Percentiles rank a stretch among this genome's conserved stretches.
Conservation (phyloP, 2,329 filamentous ascomycete genomes). For the Cercospora berteroae region DNA sequence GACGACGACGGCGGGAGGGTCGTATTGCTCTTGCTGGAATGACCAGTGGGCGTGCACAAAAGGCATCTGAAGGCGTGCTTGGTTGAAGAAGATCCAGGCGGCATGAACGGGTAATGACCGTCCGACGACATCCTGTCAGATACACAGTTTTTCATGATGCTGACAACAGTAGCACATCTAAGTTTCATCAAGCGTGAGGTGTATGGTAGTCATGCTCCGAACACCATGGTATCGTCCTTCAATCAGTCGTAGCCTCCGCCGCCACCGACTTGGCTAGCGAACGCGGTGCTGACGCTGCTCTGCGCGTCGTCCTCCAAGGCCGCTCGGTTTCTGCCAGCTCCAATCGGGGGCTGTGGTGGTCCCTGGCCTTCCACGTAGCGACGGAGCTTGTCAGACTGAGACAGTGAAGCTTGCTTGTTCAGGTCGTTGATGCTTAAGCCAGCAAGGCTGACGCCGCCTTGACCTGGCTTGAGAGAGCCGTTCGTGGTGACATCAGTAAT, state of each 20-base stretch:
- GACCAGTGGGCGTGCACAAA: not conserved
- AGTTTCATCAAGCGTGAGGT: conserved; percentile 18
- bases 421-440: conserved; percentile 73
- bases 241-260: conserved; percentile 36
- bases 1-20: not conserved
- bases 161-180: conserved; percentile 17
- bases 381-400: conserved; percentile 86
- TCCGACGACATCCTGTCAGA: not conserved
- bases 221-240: not conserved
- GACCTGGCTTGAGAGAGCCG: conserved; percentile 49
- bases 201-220: conserved; percentile 19
- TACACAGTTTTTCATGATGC: conserved; percentile 2
- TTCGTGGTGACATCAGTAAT: conserved; percentile 79
- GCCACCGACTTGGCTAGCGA: conserved; percentile 79
- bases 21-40: not conserved
- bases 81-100: not conserved
- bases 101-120: not conserved
- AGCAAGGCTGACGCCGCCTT: conserved; percentile 84
- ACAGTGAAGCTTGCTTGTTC: conserved; percentile 70
- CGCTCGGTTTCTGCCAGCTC: conserved; percentile 57
- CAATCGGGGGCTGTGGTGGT: conserved; percentile 51
- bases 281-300: conserved; percentile 92
- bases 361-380: conserved; percentile 78
- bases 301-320: conserved; percentile 76
- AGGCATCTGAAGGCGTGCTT: not conserved